phyloP scores from a whole-genome alignment of 345 rosid genomes.

The Noccaea caerulescens region DNA sequence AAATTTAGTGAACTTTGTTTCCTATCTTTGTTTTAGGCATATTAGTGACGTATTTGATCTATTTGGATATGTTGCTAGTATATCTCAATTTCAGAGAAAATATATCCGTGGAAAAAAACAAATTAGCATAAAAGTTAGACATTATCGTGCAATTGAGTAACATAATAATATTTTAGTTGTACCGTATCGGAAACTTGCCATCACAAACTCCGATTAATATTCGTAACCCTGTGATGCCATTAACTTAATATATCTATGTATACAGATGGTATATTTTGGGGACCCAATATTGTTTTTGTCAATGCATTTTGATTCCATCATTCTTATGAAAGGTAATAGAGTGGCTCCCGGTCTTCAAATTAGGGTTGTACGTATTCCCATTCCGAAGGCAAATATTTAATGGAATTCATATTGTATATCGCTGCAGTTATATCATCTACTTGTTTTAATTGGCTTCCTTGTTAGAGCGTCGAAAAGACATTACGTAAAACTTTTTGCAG shows the following conservation, averaged over 20 bases:
- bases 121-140: not conserved
- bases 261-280: constrained; percentile 11
- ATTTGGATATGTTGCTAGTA: not conserved
- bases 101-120: not conserved
- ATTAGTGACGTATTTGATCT: not conserved
- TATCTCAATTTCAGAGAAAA: constrained; percentile 4
- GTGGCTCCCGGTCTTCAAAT: not conserved
- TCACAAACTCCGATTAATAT: not conserved
- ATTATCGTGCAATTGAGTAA: not conserved
- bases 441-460: constrained; percentile 14
- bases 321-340: constrained; percentile 12
- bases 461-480: constrained; percentile 20
- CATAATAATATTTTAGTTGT: not conserved
- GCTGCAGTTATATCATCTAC: not conserved
- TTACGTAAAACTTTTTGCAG: constrained; percentile 15
- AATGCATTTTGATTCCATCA: constrained; percentile 12
- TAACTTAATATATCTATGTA: not conserved
- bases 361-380: not conserved
- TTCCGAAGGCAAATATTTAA: not conserved
- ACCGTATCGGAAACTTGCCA: not conserved
- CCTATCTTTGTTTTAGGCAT: not conserved
- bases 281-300: constrained; percentile 11
- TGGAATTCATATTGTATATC: not conserved
- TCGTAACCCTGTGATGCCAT: constrained; percentile 4
- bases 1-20: not conserved